Conservation (phyloP, 2,329 filamentous ascomycete genomes). For the Phaeosphaeria sp. region DNA sequence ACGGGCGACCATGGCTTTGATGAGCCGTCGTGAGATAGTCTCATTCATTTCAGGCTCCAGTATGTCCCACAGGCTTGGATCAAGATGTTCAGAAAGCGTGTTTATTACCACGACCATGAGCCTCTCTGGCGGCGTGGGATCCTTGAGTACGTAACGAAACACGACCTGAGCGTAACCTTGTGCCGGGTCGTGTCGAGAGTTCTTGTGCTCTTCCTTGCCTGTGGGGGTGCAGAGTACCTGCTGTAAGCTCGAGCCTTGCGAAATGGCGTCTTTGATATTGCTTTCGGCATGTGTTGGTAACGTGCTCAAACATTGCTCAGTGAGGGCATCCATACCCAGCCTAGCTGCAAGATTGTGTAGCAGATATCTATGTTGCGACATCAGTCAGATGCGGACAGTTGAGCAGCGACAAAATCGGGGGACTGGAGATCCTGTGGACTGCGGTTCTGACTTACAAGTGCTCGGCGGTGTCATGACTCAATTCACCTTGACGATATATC, state of each 20-base stretch:
- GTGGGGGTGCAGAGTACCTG: no score
- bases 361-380: constrained; percentile 14
- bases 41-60: constrained; percentile 8
- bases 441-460: constrained; percentile 10
- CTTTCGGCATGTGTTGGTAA: constrained; percentile 8
- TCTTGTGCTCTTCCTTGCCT: no score
- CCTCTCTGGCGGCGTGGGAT: constrained; percentile 10
- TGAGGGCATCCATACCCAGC: constrained; percentile 20
- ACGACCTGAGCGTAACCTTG: constrained; percentile 11
- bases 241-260: constrained; percentile 8
- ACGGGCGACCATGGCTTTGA: constrained; percentile 11
- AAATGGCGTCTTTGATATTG: constrained; percentile 9
- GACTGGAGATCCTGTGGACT: neutral
- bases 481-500: constrained; percentile 13
- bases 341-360: constrained; percentile 18
- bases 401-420: no score
- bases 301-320: constrained; percentile 16
- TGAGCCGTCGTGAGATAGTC: constrained; percentile 3
- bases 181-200: no score
- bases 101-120: constrained; percentile 22
- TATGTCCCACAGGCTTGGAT: constrained; percentile 13
- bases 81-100: constrained; percentile 16
- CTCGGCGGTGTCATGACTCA: constrained; percentile 10
- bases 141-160: constrained; percentile 25
- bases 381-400: no score